These are phyloP conservation scores for Blastobotrys buckinghamii DNA, from an alignment of 1,139 yeast species.

Conservation along the genomic window DNA sequence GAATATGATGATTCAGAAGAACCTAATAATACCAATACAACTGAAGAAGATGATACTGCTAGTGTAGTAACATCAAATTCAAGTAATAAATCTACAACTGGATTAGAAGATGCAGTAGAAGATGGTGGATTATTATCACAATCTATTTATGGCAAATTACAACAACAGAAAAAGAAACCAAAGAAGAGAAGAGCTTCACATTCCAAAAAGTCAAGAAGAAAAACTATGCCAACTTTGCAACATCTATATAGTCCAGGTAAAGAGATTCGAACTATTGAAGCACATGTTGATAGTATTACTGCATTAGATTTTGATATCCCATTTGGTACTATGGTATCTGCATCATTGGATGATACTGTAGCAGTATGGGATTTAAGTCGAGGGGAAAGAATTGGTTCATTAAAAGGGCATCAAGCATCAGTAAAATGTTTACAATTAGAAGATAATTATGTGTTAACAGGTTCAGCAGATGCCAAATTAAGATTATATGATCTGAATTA, in stretches of 20 bases:
- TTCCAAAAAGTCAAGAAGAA: conserved; percentile 32
- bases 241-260: conserved; percentile 57
- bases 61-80: neutral
- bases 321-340: conserved; percentile 68
- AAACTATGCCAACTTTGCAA: conserved; percentile 54
- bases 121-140: conserved; percentile 29
- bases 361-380: conserved; percentile 76
- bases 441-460: conserved; percentile 49
- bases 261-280: conserved; percentile 44
- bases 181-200: conserved; percentile 8
- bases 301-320: conserved; percentile 63
- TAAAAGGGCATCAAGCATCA: conserved; percentile 40
- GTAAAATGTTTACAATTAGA: conserved; percentile 56
- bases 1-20: conserved; percentile 5
- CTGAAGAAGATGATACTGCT: neutral
- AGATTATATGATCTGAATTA: conserved; percentile 51
- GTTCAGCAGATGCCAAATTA: conserved; percentile 56
- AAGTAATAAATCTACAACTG: neutral
- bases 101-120: neutral
- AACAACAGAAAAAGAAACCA: conserved; percentile 17
- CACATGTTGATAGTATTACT: conserved; percentile 48
- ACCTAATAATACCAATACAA: conserved; percentile 10
- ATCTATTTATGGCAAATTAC: conserved; percentile 37
- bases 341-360: conserved; percentile 74
- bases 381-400: conserved; percentile 34